phyloP scores from a whole-genome alignment of 352 stramenopile species.

The Achlya hypogyna region DNA sequence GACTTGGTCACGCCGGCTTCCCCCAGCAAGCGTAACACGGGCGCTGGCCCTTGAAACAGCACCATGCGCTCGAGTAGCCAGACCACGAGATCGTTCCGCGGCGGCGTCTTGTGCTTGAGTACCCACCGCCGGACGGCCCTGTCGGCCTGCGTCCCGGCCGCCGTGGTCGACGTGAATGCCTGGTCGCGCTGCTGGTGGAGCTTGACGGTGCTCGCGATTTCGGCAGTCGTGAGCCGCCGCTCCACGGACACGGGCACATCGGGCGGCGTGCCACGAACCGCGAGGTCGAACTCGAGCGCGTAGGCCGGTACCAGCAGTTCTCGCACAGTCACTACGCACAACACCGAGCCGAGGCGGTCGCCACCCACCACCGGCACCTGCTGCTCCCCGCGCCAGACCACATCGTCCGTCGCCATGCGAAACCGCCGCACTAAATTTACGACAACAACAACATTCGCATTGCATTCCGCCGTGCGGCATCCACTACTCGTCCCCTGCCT shows the following conservation, averaged over 20 bases:
- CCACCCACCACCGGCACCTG: background rate
- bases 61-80: slow-evolving; percentile 56
- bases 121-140: background rate
- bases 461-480: background rate
- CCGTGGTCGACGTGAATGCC: background rate
- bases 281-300: background rate
- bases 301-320: background rate
- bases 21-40: slow-evolving; percentile 13
- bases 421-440: too few relatives aligned
- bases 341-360: too few relatives aligned
- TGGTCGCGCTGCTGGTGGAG: background rate
- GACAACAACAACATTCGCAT: background rate
- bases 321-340: background rate
- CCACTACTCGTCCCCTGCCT: background rate
- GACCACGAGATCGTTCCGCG: slow-evolving; percentile 35
- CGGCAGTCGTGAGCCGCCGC: background rate
- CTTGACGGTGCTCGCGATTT: background rate
- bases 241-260: too few relatives aligned
- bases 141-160: background rate
- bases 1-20: background rate
- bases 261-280: too few relatives aligned
- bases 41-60: slow-evolving; percentile 3
- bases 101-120: slow-evolving; percentile 23
- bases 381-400: background rate
- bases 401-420: background rate